Evolutionary conservation across 2,329 filamentous ascomycete genomes (phyloP).

Genomic region (Sphaerulina vaccinii): DNA sequence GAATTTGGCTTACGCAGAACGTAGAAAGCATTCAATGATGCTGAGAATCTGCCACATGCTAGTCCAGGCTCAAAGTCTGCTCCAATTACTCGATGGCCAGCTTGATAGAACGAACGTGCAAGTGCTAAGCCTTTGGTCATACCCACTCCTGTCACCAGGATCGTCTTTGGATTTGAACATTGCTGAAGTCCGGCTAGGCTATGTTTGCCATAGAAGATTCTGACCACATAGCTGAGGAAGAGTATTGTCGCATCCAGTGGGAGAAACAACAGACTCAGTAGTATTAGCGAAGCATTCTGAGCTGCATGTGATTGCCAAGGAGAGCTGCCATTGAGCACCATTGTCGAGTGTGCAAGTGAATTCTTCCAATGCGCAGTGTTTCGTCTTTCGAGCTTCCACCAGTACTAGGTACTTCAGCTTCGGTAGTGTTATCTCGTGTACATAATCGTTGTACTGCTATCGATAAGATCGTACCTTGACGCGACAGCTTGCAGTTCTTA

Average conservation of each 20-base stretch:
- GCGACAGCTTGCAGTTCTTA: no score
- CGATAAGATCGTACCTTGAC: no score
- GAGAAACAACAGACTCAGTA: constrained; percentile 46
- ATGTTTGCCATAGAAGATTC: not conserved
- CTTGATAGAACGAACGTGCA: constrained; percentile 61
- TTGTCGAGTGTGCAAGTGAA: not conserved
- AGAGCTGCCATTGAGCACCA: constrained; percentile 38
- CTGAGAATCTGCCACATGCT: constrained; percentile 57
- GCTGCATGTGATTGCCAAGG: constrained; percentile 43
- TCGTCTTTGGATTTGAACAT: constrained; percentile 47
- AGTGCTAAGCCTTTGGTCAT: constrained; percentile 70
- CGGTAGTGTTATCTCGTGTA: no score
- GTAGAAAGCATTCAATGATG: constrained; percentile 57
- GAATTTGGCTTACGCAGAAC: constrained; percentile 40
- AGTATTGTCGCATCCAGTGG: constrained; percentile 53
- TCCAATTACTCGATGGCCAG: constrained; percentile 69
- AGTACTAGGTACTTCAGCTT: not conserved
- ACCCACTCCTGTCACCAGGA: constrained; percentile 70
- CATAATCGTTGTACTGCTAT: no score
- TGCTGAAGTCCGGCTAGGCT: not conserved
- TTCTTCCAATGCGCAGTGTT: no score
- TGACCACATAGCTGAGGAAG: constrained; percentile 32
- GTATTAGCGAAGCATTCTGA: constrained; percentile 51
- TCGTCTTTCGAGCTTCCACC: no score
- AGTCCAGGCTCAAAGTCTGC: constrained; percentile 58